phyloP scores from a whole-genome alignment of 805 yeast species.

The Sugiyamaella floridensis region DNA sequence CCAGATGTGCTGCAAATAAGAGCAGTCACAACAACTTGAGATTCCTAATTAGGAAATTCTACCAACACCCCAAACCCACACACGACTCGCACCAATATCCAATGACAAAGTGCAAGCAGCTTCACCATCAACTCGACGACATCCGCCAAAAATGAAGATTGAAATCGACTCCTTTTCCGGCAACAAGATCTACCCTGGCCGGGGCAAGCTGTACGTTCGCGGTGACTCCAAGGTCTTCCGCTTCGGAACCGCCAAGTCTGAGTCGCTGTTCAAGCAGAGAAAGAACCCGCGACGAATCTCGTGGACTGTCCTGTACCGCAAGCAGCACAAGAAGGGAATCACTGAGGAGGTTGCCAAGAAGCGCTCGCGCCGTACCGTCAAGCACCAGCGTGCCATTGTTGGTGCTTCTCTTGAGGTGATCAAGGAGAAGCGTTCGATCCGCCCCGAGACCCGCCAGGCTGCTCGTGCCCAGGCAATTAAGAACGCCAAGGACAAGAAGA shows the following conservation, averaged over 20 bases:
- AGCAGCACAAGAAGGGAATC: conserved; percentile 99
- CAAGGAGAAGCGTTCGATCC: conserved; percentile 92
- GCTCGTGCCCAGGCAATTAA: conserved; percentile 85
- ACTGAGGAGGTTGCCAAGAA: conserved; percentile 97
- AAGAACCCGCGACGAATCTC: conserved; percentile 99
- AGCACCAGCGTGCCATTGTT: conserved; percentile 98
- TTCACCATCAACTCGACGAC: conserved; percentile 2
- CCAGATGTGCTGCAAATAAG: neutral
- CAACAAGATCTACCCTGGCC: conserved; percentile 99
- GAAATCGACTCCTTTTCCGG: conserved; percentile 99
- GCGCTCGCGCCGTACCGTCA: conserved; percentile 95
- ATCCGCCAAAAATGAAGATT: conserved; percentile 71
- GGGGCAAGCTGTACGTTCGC: conserved; percentile 96
- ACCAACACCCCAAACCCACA: conserved; percentile 3
- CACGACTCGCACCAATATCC: neutral
- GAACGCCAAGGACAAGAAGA: conserved; percentile 45
- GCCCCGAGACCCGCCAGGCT: conserved; percentile 98
- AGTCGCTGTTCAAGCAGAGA: conserved; percentile 98
- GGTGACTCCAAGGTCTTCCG: conserved; percentile 99
- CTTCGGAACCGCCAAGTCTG: conserved; percentile 96
- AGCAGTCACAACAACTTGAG: conserved; percentile 6
- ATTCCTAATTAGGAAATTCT: conserved; percentile 5
- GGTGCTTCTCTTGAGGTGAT: conserved; percentile 99
- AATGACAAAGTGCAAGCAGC: neutral
- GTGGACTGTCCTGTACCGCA: conserved; percentile 99